phyloP scores from a whole-genome alignment of 257 asterid species.

The Thymus mandschuricus region DNA sequence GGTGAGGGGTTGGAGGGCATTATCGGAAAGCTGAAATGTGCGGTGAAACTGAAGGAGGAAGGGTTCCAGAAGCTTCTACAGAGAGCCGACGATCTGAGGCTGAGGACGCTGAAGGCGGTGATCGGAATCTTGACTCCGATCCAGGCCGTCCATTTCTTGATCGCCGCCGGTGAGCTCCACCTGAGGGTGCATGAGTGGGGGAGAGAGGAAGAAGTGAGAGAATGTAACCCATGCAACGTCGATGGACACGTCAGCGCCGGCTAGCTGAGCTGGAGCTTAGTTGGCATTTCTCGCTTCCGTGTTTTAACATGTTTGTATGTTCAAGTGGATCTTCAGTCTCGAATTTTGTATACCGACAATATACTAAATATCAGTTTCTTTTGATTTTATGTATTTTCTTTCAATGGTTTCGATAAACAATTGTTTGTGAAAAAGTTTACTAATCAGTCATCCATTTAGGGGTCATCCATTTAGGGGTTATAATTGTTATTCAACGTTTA shows the following conservation, averaged over 20 bases:
- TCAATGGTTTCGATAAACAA: no score
- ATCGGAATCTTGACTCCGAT: constrained; percentile 33
- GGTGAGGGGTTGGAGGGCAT: neutral
- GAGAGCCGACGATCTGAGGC: constrained; percentile 54
- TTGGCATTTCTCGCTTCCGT: constrained; percentile 42
- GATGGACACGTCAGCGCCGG: constrained; percentile 1
- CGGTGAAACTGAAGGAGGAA: constrained; percentile 43
- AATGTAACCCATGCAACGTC: neutral
- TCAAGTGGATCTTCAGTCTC: no score
- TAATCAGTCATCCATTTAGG: no score
- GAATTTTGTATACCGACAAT: no score
- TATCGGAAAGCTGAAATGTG: constrained; percentile 12
- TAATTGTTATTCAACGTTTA: no score
- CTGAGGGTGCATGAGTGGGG: constrained; percentile 65
- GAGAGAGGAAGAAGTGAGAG: constrained; percentile 33
- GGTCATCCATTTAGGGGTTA: no score
- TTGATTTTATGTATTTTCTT: no score
- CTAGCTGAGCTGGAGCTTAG: constrained; percentile 38
- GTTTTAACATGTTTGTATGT: no score
- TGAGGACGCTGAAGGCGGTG: constrained; percentile 42
- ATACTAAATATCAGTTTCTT: no score
- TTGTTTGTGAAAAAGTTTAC: no score
- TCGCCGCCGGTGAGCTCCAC: constrained; percentile 64
- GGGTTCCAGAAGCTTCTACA: constrained; percentile 35
- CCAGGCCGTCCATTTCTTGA: constrained; percentile 61